These are phyloP conservation scores for Isatis tinctoria DNA, from an alignment of 345 rosid species.

Conservation along the genomic window DNA sequence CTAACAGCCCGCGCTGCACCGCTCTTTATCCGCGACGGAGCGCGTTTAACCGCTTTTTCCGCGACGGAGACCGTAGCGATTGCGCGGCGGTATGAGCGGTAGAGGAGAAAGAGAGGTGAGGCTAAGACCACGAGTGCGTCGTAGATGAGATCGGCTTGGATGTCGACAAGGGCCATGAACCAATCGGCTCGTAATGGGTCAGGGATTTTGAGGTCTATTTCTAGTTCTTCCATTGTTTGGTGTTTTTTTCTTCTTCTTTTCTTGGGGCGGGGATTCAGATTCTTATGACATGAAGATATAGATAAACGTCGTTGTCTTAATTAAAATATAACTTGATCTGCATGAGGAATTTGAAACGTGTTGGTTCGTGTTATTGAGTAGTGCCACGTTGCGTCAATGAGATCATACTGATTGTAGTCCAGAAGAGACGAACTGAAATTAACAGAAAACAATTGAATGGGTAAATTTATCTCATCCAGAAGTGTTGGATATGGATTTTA, in stretches of 20 bases:
- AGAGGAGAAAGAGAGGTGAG: slow-evolving; percentile 46
- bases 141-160: slow-evolving; percentile 58
- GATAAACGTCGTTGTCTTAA: slow-evolving; percentile 7
- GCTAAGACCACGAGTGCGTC: slow-evolving; percentile 39
- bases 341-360: slow-evolving; percentile 31
- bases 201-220: slow-evolving; percentile 12
- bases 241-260: neutral
- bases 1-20: slow-evolving; percentile 20
- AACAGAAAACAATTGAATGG: neutral
- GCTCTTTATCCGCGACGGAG: slow-evolving; percentile 26
- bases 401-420: slow-evolving; percentile 16
- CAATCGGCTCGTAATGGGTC: slow-evolving; percentile 39
- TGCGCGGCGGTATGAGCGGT: slow-evolving; percentile 52
- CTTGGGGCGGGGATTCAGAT: neutral
- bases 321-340: neutral
- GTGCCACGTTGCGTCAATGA: slow-evolving; percentile 31
- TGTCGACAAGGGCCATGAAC: slow-evolving; percentile 33
- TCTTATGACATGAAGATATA: slow-evolving; percentile 3
- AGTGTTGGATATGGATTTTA: slow-evolving; percentile 19
- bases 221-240: slow-evolving; percentile 16
- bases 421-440: neutral
- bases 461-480: neutral
- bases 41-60: slow-evolving; percentile 34
- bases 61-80: slow-evolving; percentile 31
- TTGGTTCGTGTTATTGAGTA: slow-evolving; percentile 10